These are phyloP conservation scores for Dimocarpus longan DNA, from an alignment of 345 rosid genomes.

Conservation along the genomic window DNA sequence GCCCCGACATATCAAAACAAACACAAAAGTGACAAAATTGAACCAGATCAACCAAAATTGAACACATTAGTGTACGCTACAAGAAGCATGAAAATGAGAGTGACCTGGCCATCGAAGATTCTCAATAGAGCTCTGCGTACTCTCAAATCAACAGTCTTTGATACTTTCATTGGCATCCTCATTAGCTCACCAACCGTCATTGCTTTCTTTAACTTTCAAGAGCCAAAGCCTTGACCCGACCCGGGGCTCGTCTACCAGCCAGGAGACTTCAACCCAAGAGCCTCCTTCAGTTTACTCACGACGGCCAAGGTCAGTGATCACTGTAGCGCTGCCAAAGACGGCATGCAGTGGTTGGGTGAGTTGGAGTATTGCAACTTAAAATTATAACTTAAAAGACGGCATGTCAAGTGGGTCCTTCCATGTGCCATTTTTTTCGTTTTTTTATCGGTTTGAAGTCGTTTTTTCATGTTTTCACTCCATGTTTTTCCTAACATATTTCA, in stretches of 20 bases:
- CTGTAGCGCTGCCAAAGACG: constrained; percentile 43
- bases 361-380: constrained; percentile 3
- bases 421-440: no score
- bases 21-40: not conserved
- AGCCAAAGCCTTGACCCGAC: constrained; percentile 57
- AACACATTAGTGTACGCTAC: not conserved
- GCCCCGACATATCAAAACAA: constrained; percentile 2
- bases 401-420: constrained; percentile 19
- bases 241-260: constrained; percentile 69
- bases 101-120: constrained; percentile 85
- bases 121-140: constrained; percentile 86
- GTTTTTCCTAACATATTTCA: no score
- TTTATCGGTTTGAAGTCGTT: no score
- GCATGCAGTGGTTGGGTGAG: constrained; percentile 33
- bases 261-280: constrained; percentile 83
- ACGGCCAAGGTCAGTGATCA: constrained; percentile 89
- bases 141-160: constrained; percentile 78
- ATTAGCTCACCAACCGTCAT: constrained; percentile 89
- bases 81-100: constrained; percentile 16
- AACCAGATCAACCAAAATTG: constrained; percentile 30
- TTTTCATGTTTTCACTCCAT: no score
- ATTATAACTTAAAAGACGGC: no score
- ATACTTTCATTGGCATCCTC: constrained; percentile 85
- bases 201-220: constrained; percentile 55
- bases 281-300: constrained; percentile 94